A percentile compares a stretch with the other conserved stretches of the same genome.
Evolutionary conservation across 169 alveolate species (phyloP).

Genomic region (Plasmodium knowlesi): DNA sequence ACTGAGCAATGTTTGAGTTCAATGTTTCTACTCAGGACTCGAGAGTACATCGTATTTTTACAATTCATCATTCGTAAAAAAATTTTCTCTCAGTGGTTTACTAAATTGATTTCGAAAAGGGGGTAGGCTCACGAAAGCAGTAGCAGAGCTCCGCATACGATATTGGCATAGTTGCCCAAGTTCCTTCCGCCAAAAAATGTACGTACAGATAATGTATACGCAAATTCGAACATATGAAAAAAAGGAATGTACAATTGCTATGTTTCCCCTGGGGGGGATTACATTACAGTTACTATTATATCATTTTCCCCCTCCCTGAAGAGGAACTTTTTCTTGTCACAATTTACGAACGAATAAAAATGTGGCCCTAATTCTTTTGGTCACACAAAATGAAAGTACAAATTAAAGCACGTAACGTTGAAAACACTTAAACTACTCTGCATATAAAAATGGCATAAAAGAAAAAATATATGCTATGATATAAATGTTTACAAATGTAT

Average conservation of each 20-base stretch:
- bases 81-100: background rate
- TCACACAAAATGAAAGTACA: background rate
- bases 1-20: conserved; percentile 74
- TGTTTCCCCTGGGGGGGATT: background rate
- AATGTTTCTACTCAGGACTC: conserved; percentile 62
- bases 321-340: background rate
- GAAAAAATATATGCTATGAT: background rate
- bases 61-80: conserved; percentile 32
- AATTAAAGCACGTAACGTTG: background rate
- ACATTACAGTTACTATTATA: background rate
- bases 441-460: background rate
- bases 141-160: background rate
- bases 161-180: background rate
- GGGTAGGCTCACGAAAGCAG: background rate
- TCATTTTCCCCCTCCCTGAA: background rate
- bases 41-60: conserved; percentile 50
- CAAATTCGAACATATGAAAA: background rate
- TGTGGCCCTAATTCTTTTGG: background rate
- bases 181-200: background rate
- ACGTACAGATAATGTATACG: background rate
- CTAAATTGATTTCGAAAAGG: conserved; percentile 1
- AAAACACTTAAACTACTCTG: background rate
- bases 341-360: background rate
- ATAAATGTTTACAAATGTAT: background rate
- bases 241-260: background rate